Base-by-base conservation (phyloP, 2,329 filamentous ascomycete genomes). In the Davidsoniella eucalypti region DNA sequence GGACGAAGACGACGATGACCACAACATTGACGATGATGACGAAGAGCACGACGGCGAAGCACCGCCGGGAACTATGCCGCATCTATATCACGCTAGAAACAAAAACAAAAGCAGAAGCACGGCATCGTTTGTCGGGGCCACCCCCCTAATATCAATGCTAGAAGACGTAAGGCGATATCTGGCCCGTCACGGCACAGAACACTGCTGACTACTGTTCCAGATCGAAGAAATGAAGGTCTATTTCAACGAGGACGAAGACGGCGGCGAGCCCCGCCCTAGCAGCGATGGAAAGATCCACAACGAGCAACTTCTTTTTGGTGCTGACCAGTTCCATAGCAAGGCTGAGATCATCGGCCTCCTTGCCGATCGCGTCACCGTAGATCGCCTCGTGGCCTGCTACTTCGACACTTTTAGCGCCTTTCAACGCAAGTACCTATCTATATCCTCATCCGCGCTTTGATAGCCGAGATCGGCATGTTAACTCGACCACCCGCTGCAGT, bases 191-290 rank as follows among this genome's bases (percentile, higher is more conserved):
- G 5, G 6, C 14, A n/a, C 37, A 25, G n/a, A 25, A 8, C 7
- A 10, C 25, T 26, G 7, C 16, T 44, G n/a, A 38, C 33, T 33
- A 33, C 10, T 12, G 2, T 9, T 37, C 10, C 33, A 78, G 72
- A 76, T 78, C 44, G 72, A 78, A 57, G 73, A 78, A 51, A 62
- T 78, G 7, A 76, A 76, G 59, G 66, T 63, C 50, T 78, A 74
- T 55, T 77, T 78, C 58, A 70, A 75, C 21, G 68, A 74, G 26
- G 64, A 69, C 4, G 62, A 65, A 2, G 54, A 54, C 1, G 63
- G 64, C 0, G 14, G 8, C 14, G 40, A 51, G 12, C 18, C 36
- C 7, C 33, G 17, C 16, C 4, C 33, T 23, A 36, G 41, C 12
- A n/a, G 5, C 7, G 29, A 44, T 8, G 59, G 60, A 14, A 57